Evolutionary conservation across 2,329 filamentous ascomycete genomes (phyloP).

Genomic region (Colletotrichum navitas): DNA sequence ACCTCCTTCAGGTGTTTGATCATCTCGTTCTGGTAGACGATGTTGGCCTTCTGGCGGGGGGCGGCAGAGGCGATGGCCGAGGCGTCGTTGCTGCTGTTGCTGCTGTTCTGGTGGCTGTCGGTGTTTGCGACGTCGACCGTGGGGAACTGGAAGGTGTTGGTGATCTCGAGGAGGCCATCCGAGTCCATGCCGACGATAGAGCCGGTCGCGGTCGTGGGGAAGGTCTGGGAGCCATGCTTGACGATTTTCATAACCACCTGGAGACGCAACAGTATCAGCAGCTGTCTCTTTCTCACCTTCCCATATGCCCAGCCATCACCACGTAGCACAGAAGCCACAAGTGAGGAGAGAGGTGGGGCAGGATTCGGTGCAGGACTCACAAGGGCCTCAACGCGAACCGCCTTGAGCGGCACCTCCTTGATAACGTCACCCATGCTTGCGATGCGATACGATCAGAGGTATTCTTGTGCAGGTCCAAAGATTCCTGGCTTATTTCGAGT

Average conservation of each 20-base stretch:
- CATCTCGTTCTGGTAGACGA: constrained; percentile 94
- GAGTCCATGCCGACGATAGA: constrained; percentile 94
- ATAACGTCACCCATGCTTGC: constrained; percentile 68
- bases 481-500: constrained; percentile 45
- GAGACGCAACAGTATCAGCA: constrained; percentile 44
- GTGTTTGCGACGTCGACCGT: constrained; percentile 77
- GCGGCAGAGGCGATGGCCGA: constrained; percentile 86
- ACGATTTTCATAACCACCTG: constrained; percentile 98
- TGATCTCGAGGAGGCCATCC: constrained; percentile 85
- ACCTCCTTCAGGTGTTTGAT: constrained; percentile 96
- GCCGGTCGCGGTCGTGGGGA: constrained; percentile 90
- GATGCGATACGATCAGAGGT: constrained; percentile 47
- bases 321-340: constrained; percentile 46
- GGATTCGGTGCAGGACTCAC: constrained; percentile 65
- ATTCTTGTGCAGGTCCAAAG: constrained; percentile 42
- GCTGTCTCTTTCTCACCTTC: not conserved
- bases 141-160: constrained; percentile 95
- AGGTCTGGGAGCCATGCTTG: constrained; percentile 90
- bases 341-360: constrained; percentile 52
- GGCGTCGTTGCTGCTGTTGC: constrained; percentile 80
- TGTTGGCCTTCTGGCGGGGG: constrained; percentile 91
- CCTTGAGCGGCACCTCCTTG: constrained; percentile 81
- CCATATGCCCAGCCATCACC: constrained; percentile 11
- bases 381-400: constrained; percentile 94
- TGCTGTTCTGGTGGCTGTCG: constrained; percentile 79